Base-by-base conservation (phyloP, 805 yeast genomes). In the Candida broadrunensis region DNA sequence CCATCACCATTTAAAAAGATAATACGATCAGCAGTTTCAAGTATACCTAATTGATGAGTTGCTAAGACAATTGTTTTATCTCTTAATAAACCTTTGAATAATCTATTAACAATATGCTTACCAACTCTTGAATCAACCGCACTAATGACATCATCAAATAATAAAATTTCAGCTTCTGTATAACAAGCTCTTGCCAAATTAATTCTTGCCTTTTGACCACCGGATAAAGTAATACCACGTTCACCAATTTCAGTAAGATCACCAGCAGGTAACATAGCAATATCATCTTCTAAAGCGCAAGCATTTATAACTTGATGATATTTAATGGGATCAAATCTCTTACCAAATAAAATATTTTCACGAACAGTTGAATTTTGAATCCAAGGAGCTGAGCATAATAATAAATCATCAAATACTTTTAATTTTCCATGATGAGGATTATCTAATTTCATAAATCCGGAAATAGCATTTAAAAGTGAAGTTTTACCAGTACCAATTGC, bases 121-220 rank as follows among this genome's bases (percentile, higher is more conserved):
- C 72, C 75, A 26, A 70, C 75, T 41, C 65, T 55, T 3, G 73
- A 55, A 43, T 70, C 75, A 33, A 70, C 75, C 9, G 74, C 75
- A 38, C 67, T 58, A 23, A 70, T 61, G n/a, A 70, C 73, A 47
- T 70, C 75, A 47, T 70, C 75, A 41, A 70, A 58, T 34, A 70
- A 55, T 25, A 67, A 50, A 16, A 63, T 60, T 19, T 57, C 54
- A 9, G 65, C 54, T 30, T 56, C 53, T 8, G 65, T 51, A 50
- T 70, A 70, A 24, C 58, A 63, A 5, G 74, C 72, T 51, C 75
- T 60, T 16, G 75, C 75, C 54, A 70, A 60, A 49, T 62, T 67
- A 37, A 70, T 63, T 51, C 75, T 54, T 18, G 75, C 73, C 48
- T 68, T 68, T 52, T 70, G 75, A 14, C 75, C 75, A 19, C 75